phyloP scores from a whole-genome alignment of 345 rosid genomes.

The Rhizophora apiculata region DNA sequence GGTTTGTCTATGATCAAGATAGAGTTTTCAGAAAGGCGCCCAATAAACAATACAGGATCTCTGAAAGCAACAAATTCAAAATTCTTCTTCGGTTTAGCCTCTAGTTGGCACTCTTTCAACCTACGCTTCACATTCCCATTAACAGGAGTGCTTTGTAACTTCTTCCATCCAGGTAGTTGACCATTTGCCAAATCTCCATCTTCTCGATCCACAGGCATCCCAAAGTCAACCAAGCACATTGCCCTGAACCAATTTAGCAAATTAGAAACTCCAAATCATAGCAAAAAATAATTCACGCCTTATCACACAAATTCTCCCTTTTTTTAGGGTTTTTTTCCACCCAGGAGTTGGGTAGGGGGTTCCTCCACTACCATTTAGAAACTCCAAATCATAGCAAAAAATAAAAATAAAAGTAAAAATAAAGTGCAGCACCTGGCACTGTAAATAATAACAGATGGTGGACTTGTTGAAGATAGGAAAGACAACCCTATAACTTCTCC shows the following conservation, averaged over 20 bases:
- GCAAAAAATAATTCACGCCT: neutral
- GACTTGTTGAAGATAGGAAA: conserved; percentile 54
- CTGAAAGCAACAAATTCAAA: conserved; percentile 73
- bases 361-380: too few relatives aligned
- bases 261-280: neutral
- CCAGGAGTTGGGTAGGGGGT: too few relatives aligned
- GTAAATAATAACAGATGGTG: conserved; percentile 60
- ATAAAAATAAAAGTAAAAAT: neutral
- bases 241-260: conserved; percentile 51
- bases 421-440: conserved; percentile 65
- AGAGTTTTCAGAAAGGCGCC: conserved; percentile 72
- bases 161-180: conserved; percentile 39
- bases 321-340: too few relatives aligned
- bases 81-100: conserved; percentile 51
- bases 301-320: neutral
- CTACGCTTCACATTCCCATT: conserved; percentile 52
- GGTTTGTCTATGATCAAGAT: conserved; percentile 84
- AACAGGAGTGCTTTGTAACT: conserved; percentile 34
- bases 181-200: conserved; percentile 46
- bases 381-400: too few relatives aligned
- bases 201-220: conserved; percentile 67
- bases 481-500: conserved; percentile 93
- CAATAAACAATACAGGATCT: conserved; percentile 83
- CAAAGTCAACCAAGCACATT: conserved; percentile 80
- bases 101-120: conserved; percentile 43